A percentile compares a stretch with the other conserved stretches of the same genome.
Evolutionary conservation across 805 yeast genomes (phyloP).

Genomic region (Lachancea waltii): DNA sequence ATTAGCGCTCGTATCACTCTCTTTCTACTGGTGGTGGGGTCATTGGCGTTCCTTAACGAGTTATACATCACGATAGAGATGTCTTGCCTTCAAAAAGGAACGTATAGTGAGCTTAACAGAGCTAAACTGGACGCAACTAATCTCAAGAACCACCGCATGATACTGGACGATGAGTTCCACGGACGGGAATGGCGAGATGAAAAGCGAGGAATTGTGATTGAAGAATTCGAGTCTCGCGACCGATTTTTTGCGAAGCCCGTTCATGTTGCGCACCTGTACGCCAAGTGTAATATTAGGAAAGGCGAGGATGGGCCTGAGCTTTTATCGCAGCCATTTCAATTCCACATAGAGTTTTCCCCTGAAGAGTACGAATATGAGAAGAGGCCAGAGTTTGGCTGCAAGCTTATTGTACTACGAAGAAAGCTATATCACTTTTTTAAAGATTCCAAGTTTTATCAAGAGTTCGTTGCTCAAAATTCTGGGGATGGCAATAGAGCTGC

Average conservation of each 20-base stretch:
- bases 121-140: conserved; percentile 27
- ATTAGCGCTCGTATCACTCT: conserved; percentile 32
- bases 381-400: conserved; percentile 65
- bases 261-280: conserved; percentile 70
- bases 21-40: conserved; percentile 27
- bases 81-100: conserved; percentile 29
- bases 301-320: conserved; percentile 17
- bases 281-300: conserved; percentile 40
- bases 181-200: conserved; percentile 29
- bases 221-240: conserved; percentile 43
- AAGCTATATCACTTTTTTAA: conserved; percentile 52
- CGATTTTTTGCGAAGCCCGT: conserved; percentile 66
- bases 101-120: conserved; percentile 28
- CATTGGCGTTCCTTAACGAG: conserved; percentile 31
- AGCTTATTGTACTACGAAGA: conserved; percentile 52
- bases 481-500: conserved; percentile 12
- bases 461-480: conserved; percentile 11
- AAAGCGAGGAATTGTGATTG: conserved; percentile 29
- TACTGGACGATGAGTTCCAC: conserved; percentile 30
- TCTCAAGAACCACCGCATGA: conserved; percentile 24
- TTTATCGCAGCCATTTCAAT: conserved; percentile 38
- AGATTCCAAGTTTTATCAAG: conserved; percentile 34
- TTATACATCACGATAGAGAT: conserved; percentile 31
- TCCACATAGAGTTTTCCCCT: conserved; percentile 74
- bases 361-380: conserved; percentile 59